phyloP scores from a whole-genome alignment of 1,284 basidiomycete genomes.

The Papiliotrema laurentii region DNA sequence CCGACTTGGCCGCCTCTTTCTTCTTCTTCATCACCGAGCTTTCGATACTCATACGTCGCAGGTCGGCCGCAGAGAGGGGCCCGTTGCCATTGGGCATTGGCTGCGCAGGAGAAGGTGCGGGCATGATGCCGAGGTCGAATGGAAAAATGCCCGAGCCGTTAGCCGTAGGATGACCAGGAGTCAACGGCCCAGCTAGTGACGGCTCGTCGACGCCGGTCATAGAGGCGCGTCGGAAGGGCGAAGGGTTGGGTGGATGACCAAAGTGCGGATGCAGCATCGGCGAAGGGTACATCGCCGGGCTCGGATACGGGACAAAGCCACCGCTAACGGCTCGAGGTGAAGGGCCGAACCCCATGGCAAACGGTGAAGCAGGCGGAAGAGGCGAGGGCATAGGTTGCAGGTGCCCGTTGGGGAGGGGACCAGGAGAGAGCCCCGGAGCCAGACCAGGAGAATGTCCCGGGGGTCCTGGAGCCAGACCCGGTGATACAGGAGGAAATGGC shows the following conservation, averaged over 20 bases:
- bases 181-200: constrained; percentile 34
- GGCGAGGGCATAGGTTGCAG: constrained; percentile 8
- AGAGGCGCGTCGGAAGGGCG: constrained; percentile 19
- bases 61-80: constrained; percentile 17
- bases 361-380: constrained; percentile 9
- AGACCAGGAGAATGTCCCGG: too few relatives aligned
- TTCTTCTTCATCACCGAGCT: constrained; percentile 35
- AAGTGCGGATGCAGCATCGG: constrained; percentile 21
- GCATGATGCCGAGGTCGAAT: constrained; percentile 14
- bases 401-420: neutral
- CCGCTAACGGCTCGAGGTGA: constrained; percentile 7
- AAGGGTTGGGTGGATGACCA: constrained; percentile 16
- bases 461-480: neutral
- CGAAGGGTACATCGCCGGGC: constrained; percentile 28
- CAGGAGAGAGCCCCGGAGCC: neutral
- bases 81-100: constrained; percentile 3
- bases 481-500: constrained; percentile 1
- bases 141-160: neutral
- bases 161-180: constrained; percentile 14
- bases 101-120: constrained; percentile 3
- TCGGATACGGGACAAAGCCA: constrained; percentile 12
- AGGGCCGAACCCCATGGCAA: neutral
- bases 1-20: neutral
- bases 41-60: constrained; percentile 31
- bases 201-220: constrained; percentile 6